Conservation (phyloP, 305 asterid species). For the Fraxinus albicans region DNA sequence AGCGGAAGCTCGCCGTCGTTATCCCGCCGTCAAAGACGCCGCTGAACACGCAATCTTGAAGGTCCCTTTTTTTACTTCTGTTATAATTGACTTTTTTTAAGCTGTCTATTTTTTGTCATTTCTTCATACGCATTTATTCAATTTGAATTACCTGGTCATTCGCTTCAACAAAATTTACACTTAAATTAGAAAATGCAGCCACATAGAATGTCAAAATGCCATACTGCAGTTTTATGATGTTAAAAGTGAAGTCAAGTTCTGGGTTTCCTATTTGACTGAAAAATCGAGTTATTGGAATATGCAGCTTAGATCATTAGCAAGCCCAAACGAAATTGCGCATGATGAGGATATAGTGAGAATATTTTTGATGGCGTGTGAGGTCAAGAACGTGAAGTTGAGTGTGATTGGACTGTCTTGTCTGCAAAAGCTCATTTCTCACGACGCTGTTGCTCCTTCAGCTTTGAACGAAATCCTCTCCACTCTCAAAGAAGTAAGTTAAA, state of each 20-base stretch:
- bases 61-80: slow-evolving; percentile 36
- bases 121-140: background rate
- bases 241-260: background rate
- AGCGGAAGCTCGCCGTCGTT: slow-evolving; percentile 96
- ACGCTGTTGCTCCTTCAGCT: slow-evolving; percentile 87
- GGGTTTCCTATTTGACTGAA: slow-evolving; percentile 21
- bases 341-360: slow-evolving; percentile 83
- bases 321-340: slow-evolving; percentile 82
- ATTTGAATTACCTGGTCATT: background rate
- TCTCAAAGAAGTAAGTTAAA: slow-evolving; percentile 79
- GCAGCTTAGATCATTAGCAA: slow-evolving; percentile 87
- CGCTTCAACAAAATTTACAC: background rate
- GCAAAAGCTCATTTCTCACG: slow-evolving; percentile 92
- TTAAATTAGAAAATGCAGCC: slow-evolving; percentile 8
- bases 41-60: slow-evolving; percentile 95
- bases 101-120: background rate
- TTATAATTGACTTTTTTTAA: background rate
- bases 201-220: background rate
- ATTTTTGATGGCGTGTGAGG: slow-evolving; percentile 97
- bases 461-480: slow-evolving; percentile 75
- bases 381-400: slow-evolving; percentile 76
- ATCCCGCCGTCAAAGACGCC: slow-evolving; percentile 94
- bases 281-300: slow-evolving; percentile 26
- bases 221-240: background rate
- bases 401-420: slow-evolving; percentile 87